Base-by-base conservation (phyloP, 805 yeast species). In the Monosporozyma unispora region DNA sequence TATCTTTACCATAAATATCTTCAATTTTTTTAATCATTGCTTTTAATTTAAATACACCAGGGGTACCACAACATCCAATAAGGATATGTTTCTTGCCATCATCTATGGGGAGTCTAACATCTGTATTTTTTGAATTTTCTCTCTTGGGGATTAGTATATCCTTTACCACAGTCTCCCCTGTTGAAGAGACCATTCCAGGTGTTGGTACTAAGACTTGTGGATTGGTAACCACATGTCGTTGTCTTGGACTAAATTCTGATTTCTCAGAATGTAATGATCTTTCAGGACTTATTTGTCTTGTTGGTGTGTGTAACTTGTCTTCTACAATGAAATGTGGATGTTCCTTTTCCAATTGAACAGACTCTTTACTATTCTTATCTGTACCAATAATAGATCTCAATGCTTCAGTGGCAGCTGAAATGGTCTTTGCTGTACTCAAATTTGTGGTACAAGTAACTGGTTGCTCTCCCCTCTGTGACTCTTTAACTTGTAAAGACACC, bases 1-100 rank as follows among this genome's bases (percentile, higher is more conserved):
- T 81, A 50, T 82, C 80, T 47, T 65, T 77, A 5, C 95, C 93
- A 61, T 83, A 90, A 25, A 84, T 79, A 58, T 84, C 87, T 60
- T 84, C 87, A 45, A 89, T 71, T 67, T 87, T 88, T 62, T 83
- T 84, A 51, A 89, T 82, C 48, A 90, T 85, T 54, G 78, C 59
- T 27, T 89, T 87, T 45, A 89, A 80, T 65, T 89, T 87, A 52
- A 82, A 78, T 3, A 91, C 82, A 21, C 95, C 91, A 25, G 87
- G 82, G 3, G 93, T 82, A 2, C 97, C 97, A 28, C 96, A 87
- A 33, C 89, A 89, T 11, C 93, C 96, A 51, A 89, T 71, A 51
- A 89, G 70, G 38, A 89, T 81, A 68, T 89, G 97, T 52, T 87
- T 74, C 63, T 88, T 89, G 11, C 88, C 91, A 66, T 89, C 97